phyloP scores from a whole-genome alignment of 768 basidiomycete species.

The Mycena polygramma region DNA sequence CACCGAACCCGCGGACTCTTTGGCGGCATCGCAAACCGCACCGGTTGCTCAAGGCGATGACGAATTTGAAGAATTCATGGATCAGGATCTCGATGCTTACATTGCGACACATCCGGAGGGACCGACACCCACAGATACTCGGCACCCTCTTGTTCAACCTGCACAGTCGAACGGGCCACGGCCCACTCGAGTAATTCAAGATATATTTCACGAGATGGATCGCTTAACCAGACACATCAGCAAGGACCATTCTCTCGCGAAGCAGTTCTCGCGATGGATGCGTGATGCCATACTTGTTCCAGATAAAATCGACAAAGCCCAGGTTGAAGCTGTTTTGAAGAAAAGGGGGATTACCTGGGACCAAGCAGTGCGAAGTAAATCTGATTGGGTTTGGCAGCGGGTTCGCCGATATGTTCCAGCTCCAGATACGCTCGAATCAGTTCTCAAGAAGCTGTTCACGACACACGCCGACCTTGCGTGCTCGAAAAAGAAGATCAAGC shows the following conservation, averaged over 20 bases:
- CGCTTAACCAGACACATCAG: background rate
- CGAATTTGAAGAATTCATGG: background rate
- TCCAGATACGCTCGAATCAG: background rate
- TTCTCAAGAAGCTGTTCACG: background rate
- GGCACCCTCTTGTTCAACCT: constrained; percentile 1
- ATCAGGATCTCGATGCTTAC: background rate
- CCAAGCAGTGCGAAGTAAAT: background rate
- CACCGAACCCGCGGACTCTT: background rate
- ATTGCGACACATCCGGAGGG: background rate
- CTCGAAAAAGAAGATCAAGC: background rate
- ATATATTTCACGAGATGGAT: constrained; percentile 4
- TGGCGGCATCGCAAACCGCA: too few species aligned
- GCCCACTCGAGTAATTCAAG: constrained; percentile 2
- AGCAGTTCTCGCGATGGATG: constrained; percentile 11
- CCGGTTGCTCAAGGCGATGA: too few species aligned
- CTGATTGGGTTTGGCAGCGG: constrained; percentile 9
- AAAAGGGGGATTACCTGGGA: constrained; percentile 3
- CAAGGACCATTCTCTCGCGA: background rate
- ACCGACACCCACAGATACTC: too few species aligned
- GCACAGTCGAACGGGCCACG: background rate
- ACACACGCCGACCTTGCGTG: background rate
- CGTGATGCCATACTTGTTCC: constrained; percentile 13
- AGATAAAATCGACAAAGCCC: background rate
- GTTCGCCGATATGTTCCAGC: constrained; percentile 1
- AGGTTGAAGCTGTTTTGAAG: background rate